A percentile compares a stretch with the other conserved stretches of the same genome.
Evolutionary conservation across 352 stramenopile genomes (phyloP).

Genomic region (Phytophthora multivora): DNA sequence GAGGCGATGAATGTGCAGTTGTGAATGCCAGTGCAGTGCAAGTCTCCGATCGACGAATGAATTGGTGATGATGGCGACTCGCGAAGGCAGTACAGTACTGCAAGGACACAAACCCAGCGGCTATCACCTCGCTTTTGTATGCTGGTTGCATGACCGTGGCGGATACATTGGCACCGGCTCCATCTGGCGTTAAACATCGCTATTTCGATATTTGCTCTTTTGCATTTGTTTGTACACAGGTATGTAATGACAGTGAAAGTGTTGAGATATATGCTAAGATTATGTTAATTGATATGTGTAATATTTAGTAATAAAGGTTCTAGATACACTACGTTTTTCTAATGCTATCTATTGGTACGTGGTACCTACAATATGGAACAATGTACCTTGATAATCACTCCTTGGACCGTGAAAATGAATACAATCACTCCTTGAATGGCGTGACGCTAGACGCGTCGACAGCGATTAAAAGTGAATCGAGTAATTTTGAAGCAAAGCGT

Average conservation of each 20-base stretch:
- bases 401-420: not conserved
- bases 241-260: not conserved
- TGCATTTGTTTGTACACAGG: not conserved
- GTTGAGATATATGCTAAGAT: not conserved
- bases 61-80: conserved; percentile 16
- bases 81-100: not conserved
- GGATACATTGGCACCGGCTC: conserved; percentile 12
- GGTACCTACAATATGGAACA: not conserved
- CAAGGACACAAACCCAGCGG: not conserved
- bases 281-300: not conserved
- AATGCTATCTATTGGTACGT: not conserved
- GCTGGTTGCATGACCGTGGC: not conserved
- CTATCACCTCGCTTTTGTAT: not conserved
- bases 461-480: too few species aligned
- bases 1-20: not conserved
- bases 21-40: not conserved
- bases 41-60: conserved; percentile 23
- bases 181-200: conserved; percentile 3
- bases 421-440: too few species aligned
- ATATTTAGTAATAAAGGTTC: not conserved
- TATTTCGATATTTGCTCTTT: conserved; percentile 1
- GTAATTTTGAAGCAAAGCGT: too few species aligned
- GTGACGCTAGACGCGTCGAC: too few species aligned
- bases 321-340: conserved; percentile 11
- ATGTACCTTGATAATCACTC: not conserved